Percentiles rank a stretch among this genome's conserved stretches.
Conservation (phyloP, 2,329 filamentous ascomycete genomes). For the Pseudogymnoascus sp. region DNA sequence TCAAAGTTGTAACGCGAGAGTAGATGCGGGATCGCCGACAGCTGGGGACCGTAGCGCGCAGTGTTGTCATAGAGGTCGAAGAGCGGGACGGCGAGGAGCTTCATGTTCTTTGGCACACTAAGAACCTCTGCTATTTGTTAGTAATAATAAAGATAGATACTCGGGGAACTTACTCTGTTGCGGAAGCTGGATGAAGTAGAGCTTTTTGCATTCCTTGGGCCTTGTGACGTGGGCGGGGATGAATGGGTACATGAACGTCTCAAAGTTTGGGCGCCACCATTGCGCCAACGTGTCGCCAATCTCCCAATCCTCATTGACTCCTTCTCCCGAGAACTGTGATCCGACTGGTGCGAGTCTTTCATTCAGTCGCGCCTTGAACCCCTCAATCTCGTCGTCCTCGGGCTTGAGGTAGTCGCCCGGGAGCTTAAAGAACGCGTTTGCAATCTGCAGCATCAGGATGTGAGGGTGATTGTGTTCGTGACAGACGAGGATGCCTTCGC, state of each 20-base stretch:
- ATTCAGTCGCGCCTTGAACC: slow-evolving; percentile 90
- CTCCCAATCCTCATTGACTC: slow-evolving; percentile 88
- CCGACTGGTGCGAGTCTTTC: slow-evolving; percentile 91
- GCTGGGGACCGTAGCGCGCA: slow-evolving; percentile 84
- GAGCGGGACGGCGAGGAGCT: slow-evolving; percentile 88
- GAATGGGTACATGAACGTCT: slow-evolving; percentile 99
- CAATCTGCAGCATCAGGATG: slow-evolving; percentile 98
- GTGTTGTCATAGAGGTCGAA: slow-evolving; percentile 99
- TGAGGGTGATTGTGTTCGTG: slow-evolving; percentile 99
- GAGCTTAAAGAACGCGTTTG: slow-evolving; percentile 98
- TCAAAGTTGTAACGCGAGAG: slow-evolving; percentile 96
- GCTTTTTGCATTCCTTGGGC: slow-evolving; percentile 98
- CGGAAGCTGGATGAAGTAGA: slow-evolving; percentile 93
- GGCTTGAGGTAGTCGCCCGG: slow-evolving; percentile 89
- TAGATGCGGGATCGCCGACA: slow-evolving; percentile 91
- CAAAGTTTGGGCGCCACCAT: slow-evolving; percentile 98
- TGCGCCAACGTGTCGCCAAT: slow-evolving; percentile 91
- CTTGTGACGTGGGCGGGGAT: slow-evolving; percentile 91
- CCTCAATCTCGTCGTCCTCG: slow-evolving; percentile 82
- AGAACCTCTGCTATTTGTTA: slow-evolving; percentile 61
- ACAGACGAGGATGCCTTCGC: slow-evolving; percentile 93
- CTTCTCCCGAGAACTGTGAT: slow-evolving; percentile 69
- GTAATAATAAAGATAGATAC: slow-evolving; percentile 11
- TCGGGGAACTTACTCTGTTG: slow-evolving; percentile 62
- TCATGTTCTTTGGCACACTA: slow-evolving; percentile 99